Evolutionary conservation across 2,329 filamentous ascomycete genomes (phyloP).

Genomic region (Pestalotiopsis sp.): DNA sequence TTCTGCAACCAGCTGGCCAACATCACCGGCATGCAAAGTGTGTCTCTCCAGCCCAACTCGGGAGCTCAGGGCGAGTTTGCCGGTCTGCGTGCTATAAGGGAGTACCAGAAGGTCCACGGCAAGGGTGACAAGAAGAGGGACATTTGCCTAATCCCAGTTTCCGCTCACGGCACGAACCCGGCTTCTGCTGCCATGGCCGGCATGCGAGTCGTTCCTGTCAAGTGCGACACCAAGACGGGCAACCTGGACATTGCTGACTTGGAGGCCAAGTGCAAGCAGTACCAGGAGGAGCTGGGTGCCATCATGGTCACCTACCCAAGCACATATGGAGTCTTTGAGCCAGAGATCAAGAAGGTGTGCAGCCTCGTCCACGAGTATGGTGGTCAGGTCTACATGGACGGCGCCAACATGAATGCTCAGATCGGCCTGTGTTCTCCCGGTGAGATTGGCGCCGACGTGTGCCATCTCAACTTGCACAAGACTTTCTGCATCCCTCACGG

Average conservation of each 20-base stretch:
- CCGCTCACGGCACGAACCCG: constrained; percentile 94
- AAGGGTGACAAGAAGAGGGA: constrained; percentile 72
- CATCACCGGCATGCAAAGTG: constrained; percentile 89
- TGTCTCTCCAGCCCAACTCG: constrained; percentile 92
- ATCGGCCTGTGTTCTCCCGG: constrained; percentile 94
- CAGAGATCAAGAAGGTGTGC: constrained; percentile 82
- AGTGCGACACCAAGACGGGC: constrained; percentile 84
- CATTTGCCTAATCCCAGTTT: constrained; percentile 92
- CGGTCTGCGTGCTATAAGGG: constrained; percentile 84
- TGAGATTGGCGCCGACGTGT: constrained; percentile 94
- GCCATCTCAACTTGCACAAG: constrained; percentile 97
- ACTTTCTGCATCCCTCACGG: constrained; percentile 98
- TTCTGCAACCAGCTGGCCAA: constrained; percentile 76
- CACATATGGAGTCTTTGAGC: constrained; percentile 95
- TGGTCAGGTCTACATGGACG: constrained; percentile 97
- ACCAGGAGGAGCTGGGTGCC: constrained; percentile 81
- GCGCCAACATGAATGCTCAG: constrained; percentile 98
- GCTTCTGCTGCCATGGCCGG: constrained; percentile 95
- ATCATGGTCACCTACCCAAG: constrained; percentile 98
- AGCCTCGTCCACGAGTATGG: constrained; percentile 84
- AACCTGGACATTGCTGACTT: constrained; percentile 89
- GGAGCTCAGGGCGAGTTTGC: constrained; percentile 95
- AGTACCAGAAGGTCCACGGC: constrained; percentile 72
- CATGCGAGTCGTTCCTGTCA: constrained; percentile 90
- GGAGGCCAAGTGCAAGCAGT: constrained; percentile 84